A percentile compares a stretch with the other conserved stretches of the same genome.
phyloP scores from a whole-genome alignment of 345 rosid genomes.

The Citrus unshiu region DNA sequence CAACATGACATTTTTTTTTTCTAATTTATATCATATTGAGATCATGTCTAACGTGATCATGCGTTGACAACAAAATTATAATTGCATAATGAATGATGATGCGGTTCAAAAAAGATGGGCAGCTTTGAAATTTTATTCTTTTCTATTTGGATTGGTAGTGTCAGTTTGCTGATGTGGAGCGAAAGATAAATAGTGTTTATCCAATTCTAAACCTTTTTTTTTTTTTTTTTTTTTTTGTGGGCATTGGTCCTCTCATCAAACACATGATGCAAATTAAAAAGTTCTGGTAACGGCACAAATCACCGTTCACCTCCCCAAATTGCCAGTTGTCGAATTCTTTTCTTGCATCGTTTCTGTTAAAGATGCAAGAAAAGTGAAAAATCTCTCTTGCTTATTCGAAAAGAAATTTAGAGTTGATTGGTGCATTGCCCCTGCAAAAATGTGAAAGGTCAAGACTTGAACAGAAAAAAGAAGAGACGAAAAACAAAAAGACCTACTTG shows the following conservation, averaged over 20 bases:
- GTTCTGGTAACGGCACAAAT: neutral
- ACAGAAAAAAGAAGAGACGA: neutral
- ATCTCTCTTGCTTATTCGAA: neutral
- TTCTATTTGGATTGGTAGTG: neutral
- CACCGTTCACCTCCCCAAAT: neutral
- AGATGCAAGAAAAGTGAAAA: neutral
- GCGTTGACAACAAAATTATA: neutral
- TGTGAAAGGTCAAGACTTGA: constrained; percentile 1
- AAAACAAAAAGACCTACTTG: neutral
- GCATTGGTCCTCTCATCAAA: constrained; percentile 22
- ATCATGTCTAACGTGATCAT: neutral
- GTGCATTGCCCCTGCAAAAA: constrained; percentile 4
- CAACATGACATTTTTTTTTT: neutral
- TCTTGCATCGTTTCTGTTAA: neutral
- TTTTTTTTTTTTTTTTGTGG: neutral
- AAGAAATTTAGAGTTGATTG: neutral
- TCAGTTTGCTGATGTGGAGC: constrained; percentile 37
- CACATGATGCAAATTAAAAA: constrained; percentile 3
- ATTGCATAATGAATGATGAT: neutral
- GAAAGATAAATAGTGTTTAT: constrained; percentile 37
- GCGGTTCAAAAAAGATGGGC: neutral
- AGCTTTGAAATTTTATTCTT: too few relatives aligned
- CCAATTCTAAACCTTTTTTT: constrained; percentile 16
- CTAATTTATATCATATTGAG: neutral
- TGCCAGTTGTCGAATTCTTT: neutral